Evolutionary conservation across 345 rosid genomes (phyloP).

Genomic region (Aquilaria sinensis): DNA sequence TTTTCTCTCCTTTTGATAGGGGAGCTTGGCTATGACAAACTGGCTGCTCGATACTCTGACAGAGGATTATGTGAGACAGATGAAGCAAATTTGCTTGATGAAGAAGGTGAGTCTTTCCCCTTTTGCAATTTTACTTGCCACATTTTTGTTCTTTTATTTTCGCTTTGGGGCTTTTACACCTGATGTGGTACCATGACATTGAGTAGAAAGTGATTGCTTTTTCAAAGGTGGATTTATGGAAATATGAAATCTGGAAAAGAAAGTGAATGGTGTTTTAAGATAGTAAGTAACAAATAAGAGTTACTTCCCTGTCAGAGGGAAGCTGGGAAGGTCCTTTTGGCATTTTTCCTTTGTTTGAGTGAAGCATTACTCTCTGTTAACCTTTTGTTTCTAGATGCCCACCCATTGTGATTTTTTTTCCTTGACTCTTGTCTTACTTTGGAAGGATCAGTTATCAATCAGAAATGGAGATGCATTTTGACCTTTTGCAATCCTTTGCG

Average conservation of each 20-base stretch:
- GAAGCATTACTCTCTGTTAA: too few relatives aligned
- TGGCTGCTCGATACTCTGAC: conserved; percentile 29
- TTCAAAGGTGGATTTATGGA: background rate
- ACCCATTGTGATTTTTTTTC: too few relatives aligned
- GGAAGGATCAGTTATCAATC: too few relatives aligned
- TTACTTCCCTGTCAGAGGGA: too few relatives aligned
- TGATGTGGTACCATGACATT: background rate
- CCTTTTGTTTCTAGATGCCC: background rate
- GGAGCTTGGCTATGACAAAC: conserved; percentile 32
- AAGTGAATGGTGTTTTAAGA: too few relatives aligned
- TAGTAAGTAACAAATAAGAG: too few relatives aligned
- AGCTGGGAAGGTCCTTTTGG: too few relatives aligned
- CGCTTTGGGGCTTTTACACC: conserved; percentile 4
- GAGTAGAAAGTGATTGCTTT: too few relatives aligned
- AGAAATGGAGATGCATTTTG: too few relatives aligned
- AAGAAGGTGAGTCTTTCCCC: conserved; percentile 39
- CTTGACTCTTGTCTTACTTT: too few relatives aligned
- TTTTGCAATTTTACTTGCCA: background rate
- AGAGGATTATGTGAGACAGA: conserved; percentile 46
- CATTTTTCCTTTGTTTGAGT: background rate
- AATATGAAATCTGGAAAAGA: background rate
- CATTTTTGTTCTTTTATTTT: conserved; percentile 8
- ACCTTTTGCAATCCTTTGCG: too few relatives aligned
- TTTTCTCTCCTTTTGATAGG: conserved; percentile 20
- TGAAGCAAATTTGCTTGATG: conserved; percentile 61